Percentiles rank a stretch among this genome's conserved stretches.
Evolutionary conservation across 148 eudicot species (phyloP).

Genomic region (Mesembryanthemum crystallinum): DNA sequence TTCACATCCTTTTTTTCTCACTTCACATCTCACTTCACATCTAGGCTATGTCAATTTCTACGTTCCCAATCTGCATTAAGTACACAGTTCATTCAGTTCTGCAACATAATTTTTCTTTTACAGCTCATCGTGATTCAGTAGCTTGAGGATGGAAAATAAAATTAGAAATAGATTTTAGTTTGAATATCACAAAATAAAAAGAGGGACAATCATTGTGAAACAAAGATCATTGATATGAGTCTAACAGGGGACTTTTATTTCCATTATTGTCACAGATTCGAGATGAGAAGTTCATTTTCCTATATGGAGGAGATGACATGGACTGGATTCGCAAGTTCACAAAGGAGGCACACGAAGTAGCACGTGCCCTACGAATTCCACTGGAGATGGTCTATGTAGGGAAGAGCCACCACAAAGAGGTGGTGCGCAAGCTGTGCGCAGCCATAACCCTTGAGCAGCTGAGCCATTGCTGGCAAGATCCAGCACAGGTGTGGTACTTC

Average conservation of each 20-base stretch:
- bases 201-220: too few species aligned
- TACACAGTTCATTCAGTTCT: too few species aligned
- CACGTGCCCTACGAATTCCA: slow-evolving; percentile 26
- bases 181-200: too few species aligned
- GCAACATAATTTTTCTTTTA: too few species aligned
- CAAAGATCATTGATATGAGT: neutral
- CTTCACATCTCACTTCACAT: neutral
- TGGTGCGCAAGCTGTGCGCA: slow-evolving; percentile 26
- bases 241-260: neutral
- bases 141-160: too few species aligned
- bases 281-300: slow-evolving; percentile 41
- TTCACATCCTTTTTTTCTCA: too few species aligned
- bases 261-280: slow-evolving; percentile 28
- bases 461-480: slow-evolving; percentile 51
- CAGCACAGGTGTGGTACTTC: slow-evolving; percentile 48
- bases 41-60: too few species aligned
- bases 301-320: slow-evolving; percentile 51
- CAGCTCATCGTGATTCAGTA: too few species aligned
- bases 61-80: too few species aligned
- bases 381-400: slow-evolving; percentile 51
- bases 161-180: too few species aligned
- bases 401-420: slow-evolving; percentile 32
- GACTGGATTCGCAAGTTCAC: slow-evolving; percentile 46
- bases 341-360: slow-evolving; percentile 25
- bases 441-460: slow-evolving; percentile 35